A percentile compares a stretch with the other conserved stretches of the same genome.
Conservation (phyloP, 2,329 filamentous ascomycete species). For the Ploettnerulaceae sp. region DNA sequence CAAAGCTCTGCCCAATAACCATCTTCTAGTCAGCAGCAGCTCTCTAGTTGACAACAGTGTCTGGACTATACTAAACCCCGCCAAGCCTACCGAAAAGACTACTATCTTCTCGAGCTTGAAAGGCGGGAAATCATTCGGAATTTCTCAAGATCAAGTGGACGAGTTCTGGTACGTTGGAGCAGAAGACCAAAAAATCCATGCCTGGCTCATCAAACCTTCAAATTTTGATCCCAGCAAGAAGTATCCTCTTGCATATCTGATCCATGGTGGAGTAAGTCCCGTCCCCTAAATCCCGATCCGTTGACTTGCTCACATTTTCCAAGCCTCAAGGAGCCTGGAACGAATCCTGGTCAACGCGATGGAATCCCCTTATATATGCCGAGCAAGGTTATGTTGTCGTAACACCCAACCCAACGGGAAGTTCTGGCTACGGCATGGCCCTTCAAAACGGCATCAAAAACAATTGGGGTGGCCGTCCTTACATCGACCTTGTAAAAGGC, state of each 20-base stretch:
- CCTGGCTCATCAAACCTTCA: conserved; percentile 61
- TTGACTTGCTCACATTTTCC: not conserved
- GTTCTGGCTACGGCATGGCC: conserved; percentile 74
- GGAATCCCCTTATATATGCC: conserved; percentile 82
- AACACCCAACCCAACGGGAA: conserved; percentile 77
- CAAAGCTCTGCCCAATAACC: conserved; percentile 44
- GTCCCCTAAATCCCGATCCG: not conserved
- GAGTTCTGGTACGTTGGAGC: conserved; percentile 68
- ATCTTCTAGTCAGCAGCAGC: conserved; percentile 60
- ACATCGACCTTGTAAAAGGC: conserved; percentile 73
- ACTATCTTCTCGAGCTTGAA: conserved; percentile 59
- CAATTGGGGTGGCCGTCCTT: conserved; percentile 82
- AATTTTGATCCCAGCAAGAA: conserved; percentile 63
- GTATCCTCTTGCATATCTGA: conserved; percentile 73
- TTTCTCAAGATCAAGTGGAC: conserved; percentile 57
- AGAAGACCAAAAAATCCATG: conserved; percentile 55
- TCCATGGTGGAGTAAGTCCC: conserved; percentile 62
- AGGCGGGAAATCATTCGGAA: conserved; percentile 60
- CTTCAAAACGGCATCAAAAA: conserved; percentile 71
- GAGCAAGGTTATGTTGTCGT: conserved; percentile 85
- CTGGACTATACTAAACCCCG: conserved; percentile 48
- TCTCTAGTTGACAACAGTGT: conserved; percentile 69
- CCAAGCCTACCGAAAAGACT: conserved; percentile 39
- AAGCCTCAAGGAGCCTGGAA: conserved; percentile 34
- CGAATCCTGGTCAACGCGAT: conserved; percentile 56